These are phyloP conservation scores for Lyophyllum decastes DNA, from an alignment of 768 basidiomycete species.

Conservation along the genomic window DNA sequence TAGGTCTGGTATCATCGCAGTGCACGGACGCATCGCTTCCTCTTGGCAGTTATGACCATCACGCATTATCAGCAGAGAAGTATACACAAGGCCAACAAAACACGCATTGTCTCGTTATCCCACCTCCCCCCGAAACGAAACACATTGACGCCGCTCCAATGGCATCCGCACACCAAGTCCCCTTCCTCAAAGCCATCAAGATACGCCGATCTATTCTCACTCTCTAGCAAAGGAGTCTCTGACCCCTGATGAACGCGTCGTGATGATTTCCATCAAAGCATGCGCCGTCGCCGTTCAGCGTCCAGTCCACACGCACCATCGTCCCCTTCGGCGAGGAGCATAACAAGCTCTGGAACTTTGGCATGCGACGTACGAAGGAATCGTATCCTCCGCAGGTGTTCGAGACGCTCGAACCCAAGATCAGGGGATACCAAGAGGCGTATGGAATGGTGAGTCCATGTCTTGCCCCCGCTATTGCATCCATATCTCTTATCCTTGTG, in stretches of 20 bases:
- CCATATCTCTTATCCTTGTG: not conserved
- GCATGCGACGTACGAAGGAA: not conserved
- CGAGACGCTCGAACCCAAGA: not conserved
- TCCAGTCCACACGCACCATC: not conserved
- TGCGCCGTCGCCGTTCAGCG: not conserved
- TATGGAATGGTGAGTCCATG: not conserved
- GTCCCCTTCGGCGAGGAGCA: not conserved
- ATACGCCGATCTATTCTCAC: not conserved
- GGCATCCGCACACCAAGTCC: not conserved
- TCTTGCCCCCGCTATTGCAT: no score
- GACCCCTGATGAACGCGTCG: not conserved
- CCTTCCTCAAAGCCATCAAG: conserved; percentile 1
- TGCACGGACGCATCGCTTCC: no score
- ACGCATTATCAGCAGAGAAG: no score
- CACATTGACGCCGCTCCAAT: not conserved
- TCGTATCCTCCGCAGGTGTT: not conserved
- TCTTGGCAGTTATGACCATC: no score
- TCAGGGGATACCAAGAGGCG: not conserved
- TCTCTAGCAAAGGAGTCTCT: not conserved
- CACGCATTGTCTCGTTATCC: no score
- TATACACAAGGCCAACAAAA: no score
- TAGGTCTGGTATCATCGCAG: no score
- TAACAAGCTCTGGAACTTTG: not conserved
- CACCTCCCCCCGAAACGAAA: no score
- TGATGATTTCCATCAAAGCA: not conserved